Evolutionary conservation across 805 yeast genomes (phyloP).

Genomic region (Nakazawaea molendinolei): DNA sequence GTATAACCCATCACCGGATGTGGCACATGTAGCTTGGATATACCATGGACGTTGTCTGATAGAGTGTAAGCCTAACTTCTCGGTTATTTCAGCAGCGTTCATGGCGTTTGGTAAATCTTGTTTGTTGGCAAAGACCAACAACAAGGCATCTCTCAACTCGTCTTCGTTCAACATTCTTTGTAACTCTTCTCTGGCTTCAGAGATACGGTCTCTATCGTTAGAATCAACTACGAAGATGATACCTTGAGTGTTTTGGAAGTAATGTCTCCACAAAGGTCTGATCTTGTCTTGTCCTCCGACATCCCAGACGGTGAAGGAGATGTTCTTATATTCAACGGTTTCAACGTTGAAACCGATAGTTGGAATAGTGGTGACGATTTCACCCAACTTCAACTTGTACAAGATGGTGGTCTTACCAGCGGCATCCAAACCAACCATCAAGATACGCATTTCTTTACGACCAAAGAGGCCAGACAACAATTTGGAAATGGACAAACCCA

Average conservation of each 20-base stretch:
- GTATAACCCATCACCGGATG: conserved; percentile 97
- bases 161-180: conserved; percentile 98
- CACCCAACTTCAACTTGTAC: conserved; percentile 91
- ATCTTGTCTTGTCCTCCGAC: conserved; percentile 99
- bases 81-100: conserved; percentile 98
- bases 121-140: conserved; percentile 95
- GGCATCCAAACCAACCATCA: conserved; percentile 97
- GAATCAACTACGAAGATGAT: conserved; percentile 97
- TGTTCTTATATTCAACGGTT: conserved; percentile 95
- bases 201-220: conserved; percentile 95
- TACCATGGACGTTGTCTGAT: conserved; percentile 99
- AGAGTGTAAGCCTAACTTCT: conserved; percentile 92
- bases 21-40: conserved; percentile 98
- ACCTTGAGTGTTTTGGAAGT: conserved; percentile 98
- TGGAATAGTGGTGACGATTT: conserved; percentile 93
- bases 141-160: conserved; percentile 92
- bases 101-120: conserved; percentile 99
- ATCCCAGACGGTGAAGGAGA: conserved; percentile 97
- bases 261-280: conserved; percentile 98
- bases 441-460: conserved; percentile 95
- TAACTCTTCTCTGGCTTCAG: conserved; percentile 96
- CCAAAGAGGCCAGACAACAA: conserved; percentile 93
- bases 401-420: conserved; percentile 98
- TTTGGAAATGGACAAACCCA: conserved; percentile 96
- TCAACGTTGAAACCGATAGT: conserved; percentile 97